Conservation (phyloP, 495 filamentous ascomycete genomes). For the Poronia punctata region DNA sequence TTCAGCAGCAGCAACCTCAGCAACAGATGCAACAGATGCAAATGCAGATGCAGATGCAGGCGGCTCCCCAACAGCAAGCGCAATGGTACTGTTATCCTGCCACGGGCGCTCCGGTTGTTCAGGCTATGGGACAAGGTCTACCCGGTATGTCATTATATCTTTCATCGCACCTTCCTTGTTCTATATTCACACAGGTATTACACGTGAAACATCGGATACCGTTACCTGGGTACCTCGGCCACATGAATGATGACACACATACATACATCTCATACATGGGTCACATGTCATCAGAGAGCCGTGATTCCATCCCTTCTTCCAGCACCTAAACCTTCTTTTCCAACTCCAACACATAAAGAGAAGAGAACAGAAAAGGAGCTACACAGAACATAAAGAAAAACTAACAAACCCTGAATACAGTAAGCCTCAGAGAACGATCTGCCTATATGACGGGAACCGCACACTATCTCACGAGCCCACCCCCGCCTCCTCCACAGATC, state of each 20-base stretch:
- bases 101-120: neutral
- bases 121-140: too few relatives aligned
- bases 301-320: too few relatives aligned
- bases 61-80: neutral
- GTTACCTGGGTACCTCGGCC: neutral
- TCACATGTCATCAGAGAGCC: too few relatives aligned
- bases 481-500: neutral
- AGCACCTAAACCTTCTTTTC: too few relatives aligned
- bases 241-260: too few relatives aligned
- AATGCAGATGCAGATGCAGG: neutral
- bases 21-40: too few relatives aligned
- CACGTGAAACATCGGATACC: neutral
- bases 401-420: neutral
- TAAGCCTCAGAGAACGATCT: neutral
- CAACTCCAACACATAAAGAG: too few relatives aligned
- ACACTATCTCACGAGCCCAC: slow-evolving; percentile 4
- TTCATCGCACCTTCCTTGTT: neutral
- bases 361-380: too few relatives aligned
- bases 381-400: too few relatives aligned
- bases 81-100: slow-evolving; percentile 1
- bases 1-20: too few relatives aligned
- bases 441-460: neutral
- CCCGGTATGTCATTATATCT: neutral
- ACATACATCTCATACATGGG: too few relatives aligned
- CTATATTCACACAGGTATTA: neutral